Base-by-base conservation (phyloP, 2,329 filamentous ascomycete genomes). In the Arthrobotrys iridis region DNA sequence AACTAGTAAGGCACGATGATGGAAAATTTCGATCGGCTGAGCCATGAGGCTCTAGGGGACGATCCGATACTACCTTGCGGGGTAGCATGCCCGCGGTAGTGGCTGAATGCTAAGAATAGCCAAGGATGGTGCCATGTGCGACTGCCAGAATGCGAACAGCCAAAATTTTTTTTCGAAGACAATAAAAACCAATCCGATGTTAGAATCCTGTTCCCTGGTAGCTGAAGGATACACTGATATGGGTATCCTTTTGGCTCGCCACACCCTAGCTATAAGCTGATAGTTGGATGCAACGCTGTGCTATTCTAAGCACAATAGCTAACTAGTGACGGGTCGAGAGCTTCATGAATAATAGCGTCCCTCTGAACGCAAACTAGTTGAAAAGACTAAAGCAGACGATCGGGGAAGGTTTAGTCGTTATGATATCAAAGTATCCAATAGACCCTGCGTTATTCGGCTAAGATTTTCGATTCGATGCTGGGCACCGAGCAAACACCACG, bases 91-190 rank as follows among this genome's bases (percentile, higher is more conserved):
- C 26, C 26, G 15, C 26, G 28, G 20, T 50, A 33, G 40, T 37
- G 59, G 30, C 46, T 66, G 40, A 62, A 13, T 74, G 60, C 70
- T 74, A 74, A 74, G 70, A 74, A 74, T 74, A 74, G 70, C 62
- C 70, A 66, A 65, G 41, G 20, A 55, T 55, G 50, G 50, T 55
- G 50, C 50, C 50, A 37, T 55, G 50, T 37, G 50, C 50, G 30
- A 37, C 28, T 55, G 50, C 46, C 4, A 35, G 30, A 4, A 10
- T 10, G 50, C 18, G 28, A 30, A 55, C 46, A 52, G 18, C 20
- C 20, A 62, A 15, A 35, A 20, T 35, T 46, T 40, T 43, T 35
- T 46, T 40, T 43, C 50, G 40, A 59, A 50, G 33, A 58, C 43
- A 15, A 26, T 11, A 52, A 15, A 33, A 13, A 41, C 13, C 20